A percentile compares a stretch with the other conserved stretches of the same genome.
Conservation (phyloP, 176 grass and related monocot genomes). For the Oryza nivara region DNA sequence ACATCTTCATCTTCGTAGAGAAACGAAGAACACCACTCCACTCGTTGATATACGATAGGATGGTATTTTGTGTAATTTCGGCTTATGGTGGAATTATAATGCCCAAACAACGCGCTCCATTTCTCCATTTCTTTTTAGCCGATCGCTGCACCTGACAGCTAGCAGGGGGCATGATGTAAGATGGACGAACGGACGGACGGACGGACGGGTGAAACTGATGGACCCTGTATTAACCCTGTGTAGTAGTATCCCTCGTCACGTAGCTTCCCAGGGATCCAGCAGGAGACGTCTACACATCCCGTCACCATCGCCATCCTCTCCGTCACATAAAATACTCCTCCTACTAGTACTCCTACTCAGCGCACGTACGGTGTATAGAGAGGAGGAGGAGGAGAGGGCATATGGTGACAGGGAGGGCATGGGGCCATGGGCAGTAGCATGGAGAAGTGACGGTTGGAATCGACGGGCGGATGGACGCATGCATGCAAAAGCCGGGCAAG, state of each 20-base stretch:
- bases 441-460: conserved; percentile 47
- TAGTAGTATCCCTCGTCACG: conserved; percentile 17
- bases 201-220: conserved; percentile 13
- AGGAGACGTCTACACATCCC: conserved; percentile 42
- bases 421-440: conserved; percentile 26
- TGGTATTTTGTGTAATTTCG: no score
- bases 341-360: neutral
- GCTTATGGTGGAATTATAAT: no score
- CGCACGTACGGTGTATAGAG: neutral
- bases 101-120: no score
- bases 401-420: neutral
- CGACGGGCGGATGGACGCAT: conserved; percentile 50
- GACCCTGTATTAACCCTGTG: neutral
- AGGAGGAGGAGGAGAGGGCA: neutral
- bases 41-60: no score
- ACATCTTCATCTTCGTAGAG: no score
- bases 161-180: neutral
- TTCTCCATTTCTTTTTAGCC: no score
- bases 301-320: conserved; percentile 9
- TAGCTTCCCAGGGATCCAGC: conserved; percentile 32
- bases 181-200: neutral
- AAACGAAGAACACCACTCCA: no score
- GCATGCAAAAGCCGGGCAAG: conserved; percentile 36
- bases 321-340: conserved; percentile 40
- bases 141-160: no score